phyloP scores from a whole-genome alignment of 2,329 filamentous ascomycete genomes.

The Xenoacremonium recifei region DNA sequence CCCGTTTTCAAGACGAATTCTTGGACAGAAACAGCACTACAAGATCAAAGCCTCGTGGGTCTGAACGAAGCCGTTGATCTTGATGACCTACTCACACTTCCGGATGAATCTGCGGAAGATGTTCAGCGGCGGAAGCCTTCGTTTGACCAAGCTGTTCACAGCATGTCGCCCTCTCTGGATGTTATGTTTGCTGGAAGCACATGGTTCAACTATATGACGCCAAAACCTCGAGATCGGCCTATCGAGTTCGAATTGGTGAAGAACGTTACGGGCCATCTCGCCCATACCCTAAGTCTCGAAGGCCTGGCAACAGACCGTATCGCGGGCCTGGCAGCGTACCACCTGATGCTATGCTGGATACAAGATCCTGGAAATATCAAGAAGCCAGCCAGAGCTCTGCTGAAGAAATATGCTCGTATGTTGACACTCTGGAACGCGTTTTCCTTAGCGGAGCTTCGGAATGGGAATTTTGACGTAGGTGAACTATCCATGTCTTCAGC shows the following conservation, averaged over 20 bases:
- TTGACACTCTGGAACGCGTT: conserved; percentile 76
- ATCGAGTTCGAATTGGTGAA: conserved; percentile 48
- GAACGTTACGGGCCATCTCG: conserved; percentile 57
- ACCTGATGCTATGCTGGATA: conserved; percentile 63
- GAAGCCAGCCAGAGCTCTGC: conserved; percentile 69
- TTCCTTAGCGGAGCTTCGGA: conserved; percentile 65
- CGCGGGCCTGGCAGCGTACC: conserved; percentile 66
- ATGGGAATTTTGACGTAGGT: conserved; percentile 56
- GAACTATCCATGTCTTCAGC: conserved; percentile 66
- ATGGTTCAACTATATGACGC: conserved; percentile 45
- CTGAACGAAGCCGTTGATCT: conserved; percentile 3
- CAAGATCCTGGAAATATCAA: conserved; percentile 56
- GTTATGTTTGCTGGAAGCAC: conserved; percentile 48
- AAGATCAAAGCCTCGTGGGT: conserved; percentile 29
- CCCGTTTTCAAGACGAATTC: conserved; percentile 33
- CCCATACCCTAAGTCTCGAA: conserved; percentile 36
- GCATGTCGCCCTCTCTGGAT: conserved; percentile 42
- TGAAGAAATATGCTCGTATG: conserved; percentile 67
- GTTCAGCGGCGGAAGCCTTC: conserved; percentile 21
- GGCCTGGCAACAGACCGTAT: no score
- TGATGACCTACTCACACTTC: not conserved
- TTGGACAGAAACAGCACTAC: conserved; percentile 29
- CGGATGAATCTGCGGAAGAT: conserved; percentile 18
- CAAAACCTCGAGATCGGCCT: conserved; percentile 19
- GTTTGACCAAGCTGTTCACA: conserved; percentile 30